Evolutionary conservation across 331 rosid species (phyloP).

Genomic region (Quercus phellos): DNA sequence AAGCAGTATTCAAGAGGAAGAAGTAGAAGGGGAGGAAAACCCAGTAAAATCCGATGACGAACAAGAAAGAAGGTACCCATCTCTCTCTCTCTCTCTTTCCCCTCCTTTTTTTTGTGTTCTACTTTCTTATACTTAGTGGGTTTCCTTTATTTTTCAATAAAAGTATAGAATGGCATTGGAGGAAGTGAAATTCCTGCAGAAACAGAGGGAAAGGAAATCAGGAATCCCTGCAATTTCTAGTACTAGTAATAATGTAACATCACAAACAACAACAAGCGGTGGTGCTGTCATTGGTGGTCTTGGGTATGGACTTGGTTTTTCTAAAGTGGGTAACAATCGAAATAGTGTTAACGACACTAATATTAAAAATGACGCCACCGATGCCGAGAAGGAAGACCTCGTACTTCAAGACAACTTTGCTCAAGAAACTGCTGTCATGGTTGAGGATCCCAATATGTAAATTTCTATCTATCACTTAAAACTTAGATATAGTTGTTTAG

Average conservation of each 20-base stretch:
- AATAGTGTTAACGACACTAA: conserved; percentile 8
- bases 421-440: conserved; percentile 85
- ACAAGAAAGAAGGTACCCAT: conserved; percentile 53
- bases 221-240: conserved; percentile 66
- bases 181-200: conserved; percentile 86
- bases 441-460: conserved; percentile 93
- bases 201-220: conserved; percentile 81
- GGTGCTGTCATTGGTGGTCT: neutral
- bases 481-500: no score
- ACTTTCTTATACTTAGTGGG: neutral
- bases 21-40: conserved; percentile 8
- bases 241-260: neutral
- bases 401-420: conserved; percentile 91
- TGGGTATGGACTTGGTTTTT: neutral
- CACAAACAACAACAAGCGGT: neutral
- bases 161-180: conserved; percentile 63
- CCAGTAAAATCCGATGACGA: conserved; percentile 43
- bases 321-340: conserved; percentile 1
- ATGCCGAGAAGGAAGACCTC: conserved; percentile 73
- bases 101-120: neutral
- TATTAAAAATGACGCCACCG: conserved; percentile 43
- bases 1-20: conserved; percentile 18
- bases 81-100: neutral
- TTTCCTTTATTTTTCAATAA: neutral
- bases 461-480: no score